phyloP scores from a whole-genome alignment of 2,329 filamentous ascomycete genomes.

The Ophiostoma novo-ulmi region DNA sequence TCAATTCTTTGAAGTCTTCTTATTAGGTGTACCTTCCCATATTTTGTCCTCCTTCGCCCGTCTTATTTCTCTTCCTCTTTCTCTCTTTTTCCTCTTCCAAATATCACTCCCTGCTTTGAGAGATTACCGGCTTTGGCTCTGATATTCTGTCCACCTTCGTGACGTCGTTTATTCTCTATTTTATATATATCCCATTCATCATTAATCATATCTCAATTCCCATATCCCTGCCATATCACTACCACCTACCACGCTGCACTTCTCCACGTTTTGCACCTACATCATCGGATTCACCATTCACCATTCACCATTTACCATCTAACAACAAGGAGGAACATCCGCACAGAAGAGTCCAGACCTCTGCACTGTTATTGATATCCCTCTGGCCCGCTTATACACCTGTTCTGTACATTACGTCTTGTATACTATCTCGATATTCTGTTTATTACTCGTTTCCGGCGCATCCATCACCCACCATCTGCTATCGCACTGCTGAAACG shows the following conservation, averaged over 20 bases:
- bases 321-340: neutral
- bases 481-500: too few relatives aligned
- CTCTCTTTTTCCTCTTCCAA: neutral
- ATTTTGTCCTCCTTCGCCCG: neutral
- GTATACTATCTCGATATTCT: neutral
- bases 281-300: neutral
- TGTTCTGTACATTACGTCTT: neutral
- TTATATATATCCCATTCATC: neutral
- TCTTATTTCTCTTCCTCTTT: neutral
- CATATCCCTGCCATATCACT: neutral
- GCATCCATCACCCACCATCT: neutral
- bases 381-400: too few relatives aligned
- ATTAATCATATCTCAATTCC: neutral
- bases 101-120: neutral
- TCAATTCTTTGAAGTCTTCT: neutral
- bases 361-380: neutral
- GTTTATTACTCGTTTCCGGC: neutral
- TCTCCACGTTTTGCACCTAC: neutral
- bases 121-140: slow-evolving; percentile 2
- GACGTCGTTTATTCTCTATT: neutral
- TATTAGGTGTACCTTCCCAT: slow-evolving; percentile 5
- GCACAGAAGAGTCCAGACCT: neutral
- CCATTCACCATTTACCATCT: neutral
- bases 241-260: neutral
- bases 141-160: neutral